Base-by-base conservation (phyloP, 208 protist genomes). In the Leishmania amazonensis region DNA sequence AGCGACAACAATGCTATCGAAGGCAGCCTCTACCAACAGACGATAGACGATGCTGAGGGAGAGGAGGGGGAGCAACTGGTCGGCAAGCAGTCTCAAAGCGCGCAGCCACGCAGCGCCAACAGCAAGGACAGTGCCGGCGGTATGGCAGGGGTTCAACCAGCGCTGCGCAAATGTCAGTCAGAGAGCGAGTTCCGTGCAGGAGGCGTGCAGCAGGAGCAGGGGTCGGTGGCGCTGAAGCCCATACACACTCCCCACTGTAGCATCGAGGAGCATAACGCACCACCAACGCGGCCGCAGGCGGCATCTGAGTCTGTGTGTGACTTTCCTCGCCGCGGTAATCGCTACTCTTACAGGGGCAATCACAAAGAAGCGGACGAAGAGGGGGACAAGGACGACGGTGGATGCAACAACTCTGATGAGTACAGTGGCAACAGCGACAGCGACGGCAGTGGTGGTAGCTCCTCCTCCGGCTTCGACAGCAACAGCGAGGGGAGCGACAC, bases 271-370 rank as follows among this genome's bases (percentile, higher is more conserved):
- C 21, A 7, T 73, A 42, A n/a, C 53, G 68, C 6, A 31, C 8
- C 9, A n/a, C 24, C 13, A 51, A 45, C 3, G 40, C 24, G 5
- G 17, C 42, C 35, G 38, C 40, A 51, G 68, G 11, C 38, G 9
- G 15, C 65, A 42, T 35, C 1, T 31, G 19, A 40, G 19, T 35
- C 65, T 19, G 42, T 1, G 51, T 38, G 3, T 28, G n/a, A 17
- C 42, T 1, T 21, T 17, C 15, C 9, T 6, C 15, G 42, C 49
- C 9, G 35, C 17, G 7, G 19, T 8, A 47, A 53, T 15, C 65
- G 54, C 40, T 78, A 81, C 76, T 78, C 68, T 11, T 78, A 74
- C 77, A 68, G 68, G 58, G 62, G 28, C 24, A 65, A n/a, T 35
- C 35, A n/a, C 19, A 57, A 40, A n/a, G 35, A 57, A 28, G 58